These are phyloP conservation scores for Coemansia sp. DNA, from an alignment of 192 early-diverging fungal genomes.

Conservation along the genomic window DNA sequence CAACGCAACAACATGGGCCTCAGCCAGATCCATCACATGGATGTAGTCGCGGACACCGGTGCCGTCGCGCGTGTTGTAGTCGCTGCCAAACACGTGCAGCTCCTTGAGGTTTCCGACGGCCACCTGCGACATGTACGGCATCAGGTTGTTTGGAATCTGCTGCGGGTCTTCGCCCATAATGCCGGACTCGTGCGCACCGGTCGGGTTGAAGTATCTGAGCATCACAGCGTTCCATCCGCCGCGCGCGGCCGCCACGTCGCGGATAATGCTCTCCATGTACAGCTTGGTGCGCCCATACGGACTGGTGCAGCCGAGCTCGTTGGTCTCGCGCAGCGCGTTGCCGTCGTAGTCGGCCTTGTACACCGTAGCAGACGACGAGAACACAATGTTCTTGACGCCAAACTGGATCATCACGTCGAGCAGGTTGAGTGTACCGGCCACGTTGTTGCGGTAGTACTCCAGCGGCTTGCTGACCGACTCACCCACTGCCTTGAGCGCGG, in stretches of 20 bases:
- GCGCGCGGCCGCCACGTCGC: constrained; percentile 67
- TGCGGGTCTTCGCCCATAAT: constrained; percentile 91
- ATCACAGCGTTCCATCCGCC: constrained; percentile 65
- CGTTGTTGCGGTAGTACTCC: constrained; percentile 92
- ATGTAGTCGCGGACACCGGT: constrained; percentile 94
- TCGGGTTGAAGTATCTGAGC: constrained; percentile 94
- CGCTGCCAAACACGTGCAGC: constrained; percentile 86
- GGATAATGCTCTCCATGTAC: constrained; percentile 83
- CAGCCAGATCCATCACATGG: constrained; percentile 91
- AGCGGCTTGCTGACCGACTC: constrained; percentile 79
- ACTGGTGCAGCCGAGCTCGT: constrained; percentile 74
- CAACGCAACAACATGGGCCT: constrained; percentile 84
- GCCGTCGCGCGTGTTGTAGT: constrained; percentile 91
- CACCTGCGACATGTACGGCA: constrained; percentile 88
- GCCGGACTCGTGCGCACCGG: constrained; percentile 87
- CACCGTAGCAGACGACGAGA: constrained; percentile 91
- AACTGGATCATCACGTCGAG: constrained; percentile 81
- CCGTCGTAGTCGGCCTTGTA: constrained; percentile 69
- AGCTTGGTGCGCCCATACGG: constrained; percentile 97
- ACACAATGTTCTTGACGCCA: constrained; percentile 86
- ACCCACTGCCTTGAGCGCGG: constrained; percentile 85
- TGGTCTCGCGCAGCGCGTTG: constrained; percentile 56
- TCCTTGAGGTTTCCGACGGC: constrained; percentile 79
- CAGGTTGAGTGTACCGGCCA: constrained; percentile 83
- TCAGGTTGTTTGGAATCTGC: constrained; percentile 84